Percentiles rank a stretch among this genome's conserved stretches.
phyloP scores from a whole-genome alignment of 768 basidiomycete species.

The Boletus vinaceobasis region DNA sequence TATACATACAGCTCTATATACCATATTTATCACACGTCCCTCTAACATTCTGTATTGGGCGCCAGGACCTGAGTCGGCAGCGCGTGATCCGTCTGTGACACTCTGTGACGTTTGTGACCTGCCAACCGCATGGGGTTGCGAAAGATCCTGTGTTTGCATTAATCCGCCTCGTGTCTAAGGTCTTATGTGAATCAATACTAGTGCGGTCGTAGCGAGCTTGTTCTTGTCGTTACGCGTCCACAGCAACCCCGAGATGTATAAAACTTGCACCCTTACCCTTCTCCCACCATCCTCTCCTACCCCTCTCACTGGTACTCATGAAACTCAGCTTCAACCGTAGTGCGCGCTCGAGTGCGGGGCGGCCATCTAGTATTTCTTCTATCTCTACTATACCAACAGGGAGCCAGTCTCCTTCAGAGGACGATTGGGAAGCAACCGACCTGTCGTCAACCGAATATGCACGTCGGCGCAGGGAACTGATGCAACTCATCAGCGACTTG shows the following conservation, averaged over 20 bases:
- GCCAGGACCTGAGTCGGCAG: no score
- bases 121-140: no score
- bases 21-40: no score
- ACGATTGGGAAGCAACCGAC: constrained; percentile 10
- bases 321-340: background rate
- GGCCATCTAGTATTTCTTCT: background rate
- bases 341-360: background rate
- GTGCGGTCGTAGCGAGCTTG: background rate
- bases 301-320: constrained; percentile 2
- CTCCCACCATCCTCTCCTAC: no score
- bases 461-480: constrained; percentile 35
- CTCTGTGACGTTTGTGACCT: no score
- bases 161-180: background rate
- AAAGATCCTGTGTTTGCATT: no score
- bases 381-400: background rate
- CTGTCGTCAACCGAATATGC: constrained; percentile 40
- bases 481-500: constrained; percentile 39
- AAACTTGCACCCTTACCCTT: background rate
- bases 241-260: constrained; percentile 5
- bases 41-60: no score
- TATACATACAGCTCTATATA: no score
- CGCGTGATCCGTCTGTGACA: no score
- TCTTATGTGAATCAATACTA: background rate
- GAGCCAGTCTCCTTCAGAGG: constrained; percentile 11
- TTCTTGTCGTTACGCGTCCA: background rate